Evolutionary conservation across 768 basidiomycete genomes (phyloP), one percentile per base, ranked within the genome.

Genomic region (Suillus brevipes): DNA sequence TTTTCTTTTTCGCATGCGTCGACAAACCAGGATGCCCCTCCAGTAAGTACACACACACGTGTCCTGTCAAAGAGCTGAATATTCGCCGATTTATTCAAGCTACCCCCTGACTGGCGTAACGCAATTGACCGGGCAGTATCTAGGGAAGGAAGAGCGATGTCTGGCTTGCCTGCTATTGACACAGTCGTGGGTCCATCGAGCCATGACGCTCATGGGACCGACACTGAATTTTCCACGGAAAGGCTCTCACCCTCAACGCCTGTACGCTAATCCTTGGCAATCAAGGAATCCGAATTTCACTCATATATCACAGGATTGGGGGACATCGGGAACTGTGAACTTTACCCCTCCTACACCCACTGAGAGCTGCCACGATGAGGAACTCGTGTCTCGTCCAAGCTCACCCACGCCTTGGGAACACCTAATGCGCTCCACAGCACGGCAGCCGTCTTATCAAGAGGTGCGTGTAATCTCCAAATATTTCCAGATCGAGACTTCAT

Each of bases 101-200:
- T 77, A 20, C 76, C 76, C 13, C 65, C 77, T n/a, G 74, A 78
- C 66, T 77, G 76, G 76, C 78, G 78, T 25, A 70, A 77, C 65
- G 61, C 70, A 60, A 78, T 77, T 53, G 76, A 72, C 65, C 75
- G 76, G 43, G 69, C 73, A 52, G 73, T 78, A 20, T 75, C 69
- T 18, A 73, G 70, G 67, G 76, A 77, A 40, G 67, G 76, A 64
- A 68, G 69, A 65, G 47, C 64, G 25, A 50, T 28, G 34, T 72
- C 72, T 55, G 71, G 72, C 53, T 60, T 78, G 64, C 75, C 76
- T 23, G 68, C 71, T 49, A 78, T 76, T 67, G 73, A 71, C 65
- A 76, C 76, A 34, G 69, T 74, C 65, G 74, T 75, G 66, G 76
- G 71, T 66, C 67, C 71, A 69, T 69, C 73, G 64, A 61, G 67